Percentiles rank a stretch among this genome's conserved stretches.
Conservation (phyloP, 73 alveolate species). For the Breviolum minutum region DNA sequence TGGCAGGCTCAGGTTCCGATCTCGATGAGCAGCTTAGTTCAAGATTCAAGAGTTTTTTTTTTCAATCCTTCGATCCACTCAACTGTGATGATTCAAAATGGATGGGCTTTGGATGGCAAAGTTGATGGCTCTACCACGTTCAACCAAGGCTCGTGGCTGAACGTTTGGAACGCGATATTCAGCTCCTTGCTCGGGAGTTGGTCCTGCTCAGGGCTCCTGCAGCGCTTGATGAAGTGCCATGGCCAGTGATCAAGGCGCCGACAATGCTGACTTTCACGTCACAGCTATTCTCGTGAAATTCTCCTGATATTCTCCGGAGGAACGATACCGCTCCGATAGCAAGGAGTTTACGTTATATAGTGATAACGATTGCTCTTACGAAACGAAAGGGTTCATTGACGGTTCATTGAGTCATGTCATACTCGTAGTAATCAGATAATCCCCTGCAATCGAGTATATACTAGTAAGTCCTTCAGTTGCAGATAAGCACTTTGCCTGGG, state of each 20-base stretch:
- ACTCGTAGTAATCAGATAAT: too few relatives aligned
- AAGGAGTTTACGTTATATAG: neutral
- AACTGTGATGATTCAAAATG: neutral
- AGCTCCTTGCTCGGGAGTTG: constrained; percentile 52
- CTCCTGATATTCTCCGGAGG: neutral
- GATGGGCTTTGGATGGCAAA: neutral
- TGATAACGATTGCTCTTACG: too few relatives aligned
- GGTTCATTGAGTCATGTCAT: too few relatives aligned
- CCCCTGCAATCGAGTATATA: too few relatives aligned
- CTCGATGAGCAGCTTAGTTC: constrained; percentile 11
- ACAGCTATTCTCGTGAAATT: neutral
- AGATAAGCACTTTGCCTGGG: too few relatives aligned
- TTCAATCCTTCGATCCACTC: too few relatives aligned
- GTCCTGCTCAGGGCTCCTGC: constrained; percentile 37
- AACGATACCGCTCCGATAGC: neutral
- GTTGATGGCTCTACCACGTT: neutral
- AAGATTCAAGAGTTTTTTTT: neutral
- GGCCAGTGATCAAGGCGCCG: constrained; percentile 64
- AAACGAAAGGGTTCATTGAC: too few relatives aligned
- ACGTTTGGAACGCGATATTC: constrained; percentile 60
- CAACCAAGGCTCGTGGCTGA: constrained; percentile 50
- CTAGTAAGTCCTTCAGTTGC: too few relatives aligned
- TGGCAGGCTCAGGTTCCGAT: constrained; percentile 36
- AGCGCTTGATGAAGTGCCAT: constrained; percentile 58
- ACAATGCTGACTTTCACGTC: neutral